A percentile compares a stretch with the other conserved stretches of the same genome.
These are phyloP conservation scores for Pyrenophora seminiperda DNA, from an alignment of 2,329 filamentous ascomycete species.

Conservation along the genomic window DNA sequence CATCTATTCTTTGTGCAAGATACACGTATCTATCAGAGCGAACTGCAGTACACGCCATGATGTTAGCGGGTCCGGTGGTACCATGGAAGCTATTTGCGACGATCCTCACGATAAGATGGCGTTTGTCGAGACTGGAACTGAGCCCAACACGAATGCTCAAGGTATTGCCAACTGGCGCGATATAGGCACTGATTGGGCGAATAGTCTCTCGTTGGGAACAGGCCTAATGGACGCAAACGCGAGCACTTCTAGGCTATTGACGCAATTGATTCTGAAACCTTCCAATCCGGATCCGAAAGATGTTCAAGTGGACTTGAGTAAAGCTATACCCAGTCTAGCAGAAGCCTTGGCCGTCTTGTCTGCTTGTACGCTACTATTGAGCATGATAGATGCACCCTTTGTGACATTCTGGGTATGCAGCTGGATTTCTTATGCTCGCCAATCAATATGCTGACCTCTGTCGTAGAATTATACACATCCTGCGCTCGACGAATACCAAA, in stretches of 20 bases:
- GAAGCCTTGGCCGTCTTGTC: conserved; percentile 75
- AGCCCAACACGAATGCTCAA: conserved; percentile 61
- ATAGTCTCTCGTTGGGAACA: conserved; percentile 50
- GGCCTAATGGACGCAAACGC: conserved; percentile 52
- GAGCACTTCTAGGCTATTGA: conserved; percentile 52
- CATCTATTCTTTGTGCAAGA: conserved; percentile 68
- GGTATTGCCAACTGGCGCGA: conserved; percentile 51
- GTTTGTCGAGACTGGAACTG: conserved; percentile 57
- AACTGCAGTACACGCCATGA: conserved; percentile 67
- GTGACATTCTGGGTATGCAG: conserved; percentile 53
- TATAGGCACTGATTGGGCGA: conserved; percentile 52
- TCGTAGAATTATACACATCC: conserved; percentile 47
- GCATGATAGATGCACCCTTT: conserved; percentile 65
- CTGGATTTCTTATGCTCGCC: neutral
- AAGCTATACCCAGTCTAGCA: conserved; percentile 67
- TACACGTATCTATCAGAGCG: conserved; percentile 67
- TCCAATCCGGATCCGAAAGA: conserved; percentile 15
- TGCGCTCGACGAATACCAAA: conserved; percentile 53
- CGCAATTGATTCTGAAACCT: conserved; percentile 50
- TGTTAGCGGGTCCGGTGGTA: conserved; percentile 58
- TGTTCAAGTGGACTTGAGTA: conserved; percentile 51
- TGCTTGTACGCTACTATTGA: conserved; percentile 68
- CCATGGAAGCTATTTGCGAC: conserved; percentile 66
- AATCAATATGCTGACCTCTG: conserved; percentile 21
- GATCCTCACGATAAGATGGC: conserved; percentile 59